Conservation (phyloP, 2,329 filamentous ascomycete genomes). For the Colletotrichum limetticola region DNA sequence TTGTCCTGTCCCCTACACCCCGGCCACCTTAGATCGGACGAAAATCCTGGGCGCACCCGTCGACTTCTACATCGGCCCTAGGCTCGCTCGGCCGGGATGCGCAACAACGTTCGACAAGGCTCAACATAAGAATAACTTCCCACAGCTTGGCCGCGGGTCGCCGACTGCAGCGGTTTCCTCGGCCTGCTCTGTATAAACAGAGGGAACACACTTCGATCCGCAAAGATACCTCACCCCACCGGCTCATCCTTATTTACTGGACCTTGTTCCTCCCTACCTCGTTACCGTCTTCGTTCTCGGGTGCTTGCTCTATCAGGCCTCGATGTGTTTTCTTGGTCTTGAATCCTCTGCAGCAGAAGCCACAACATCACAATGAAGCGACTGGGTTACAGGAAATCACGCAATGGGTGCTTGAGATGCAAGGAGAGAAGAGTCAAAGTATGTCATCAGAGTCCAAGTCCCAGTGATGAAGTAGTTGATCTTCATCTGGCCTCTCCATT, state of each 20-base stretch:
- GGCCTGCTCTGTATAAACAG: conserved; percentile 26
- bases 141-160: neutral
- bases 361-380: conserved; percentile 38
- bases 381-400: conserved; percentile 49
- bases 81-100: conserved; percentile 2
- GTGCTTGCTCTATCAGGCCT: neutral
- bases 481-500: neutral
- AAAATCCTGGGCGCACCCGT: conserved; percentile 17
- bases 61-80: conserved; percentile 7
- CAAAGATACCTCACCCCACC: conserved; percentile 22
- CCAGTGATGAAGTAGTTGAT: no score
- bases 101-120: conserved; percentile 23
- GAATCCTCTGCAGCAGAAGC: neutral
- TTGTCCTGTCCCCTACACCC: neutral
- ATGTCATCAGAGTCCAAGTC: neutral
- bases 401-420: conserved; percentile 47
- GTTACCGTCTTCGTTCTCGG: conserved; percentile 31
- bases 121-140: conserved; percentile 20
- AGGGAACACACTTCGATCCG: conserved; percentile 1
- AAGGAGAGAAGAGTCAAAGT: conserved; percentile 51
- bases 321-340: neutral
- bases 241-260: conserved; percentile 24
- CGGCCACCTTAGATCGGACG: conserved; percentile 13
- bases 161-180: neutral
- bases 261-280: conserved; percentile 17